A percentile compares a stretch with the other conserved stretches of the same genome.
Conservation (phyloP, 306 rosid species). For the Begonia fuchsioides region DNA sequence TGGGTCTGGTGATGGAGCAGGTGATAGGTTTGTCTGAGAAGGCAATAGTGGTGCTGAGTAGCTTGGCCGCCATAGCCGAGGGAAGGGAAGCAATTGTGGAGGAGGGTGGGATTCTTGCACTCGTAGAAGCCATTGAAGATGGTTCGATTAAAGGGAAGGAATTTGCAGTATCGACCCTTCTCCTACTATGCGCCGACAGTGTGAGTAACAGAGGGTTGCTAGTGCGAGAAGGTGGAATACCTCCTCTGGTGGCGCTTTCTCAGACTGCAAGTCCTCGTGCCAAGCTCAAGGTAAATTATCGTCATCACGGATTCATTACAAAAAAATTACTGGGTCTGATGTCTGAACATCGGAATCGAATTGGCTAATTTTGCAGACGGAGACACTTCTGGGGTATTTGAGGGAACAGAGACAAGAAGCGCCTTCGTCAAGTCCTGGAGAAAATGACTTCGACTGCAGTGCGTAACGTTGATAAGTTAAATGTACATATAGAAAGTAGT, state of each 20-base stretch:
- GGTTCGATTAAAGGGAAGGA: slow-evolving; percentile 85
- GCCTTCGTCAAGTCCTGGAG: slow-evolving; percentile 48
- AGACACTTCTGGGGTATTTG: slow-evolving; percentile 78
- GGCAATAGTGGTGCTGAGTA: slow-evolving; percentile 87
- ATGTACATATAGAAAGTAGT: too few relatives aligned
- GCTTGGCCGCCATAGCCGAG: slow-evolving; percentile 53
- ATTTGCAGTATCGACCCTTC: slow-evolving; percentile 63
- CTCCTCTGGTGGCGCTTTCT: slow-evolving; percentile 85
- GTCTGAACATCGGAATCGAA: neutral
- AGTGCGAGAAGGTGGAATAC: slow-evolving; percentile 87
- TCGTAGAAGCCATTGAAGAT: slow-evolving; percentile 85
- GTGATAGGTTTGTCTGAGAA: slow-evolving; percentile 82
- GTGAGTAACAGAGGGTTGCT: slow-evolving; percentile 68
- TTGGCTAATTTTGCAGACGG: slow-evolving; percentile 50
- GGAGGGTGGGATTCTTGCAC: slow-evolving; percentile 72
- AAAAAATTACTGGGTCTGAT: neutral
- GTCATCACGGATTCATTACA: neutral
- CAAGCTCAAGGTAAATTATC: slow-evolving; percentile 61
- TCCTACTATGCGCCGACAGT: slow-evolving; percentile 64
- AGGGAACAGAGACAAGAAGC: slow-evolving; percentile 93
- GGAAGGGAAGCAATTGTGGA: slow-evolving; percentile 79
- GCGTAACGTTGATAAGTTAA: too few relatives aligned
- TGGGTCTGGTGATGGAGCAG: slow-evolving; percentile 64
- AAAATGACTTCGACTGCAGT: too few relatives aligned
- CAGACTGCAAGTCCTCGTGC: slow-evolving; percentile 67